Conservation (phyloP, 148 eudicot genomes). For the Rhododendron ferrugineum region DNA sequence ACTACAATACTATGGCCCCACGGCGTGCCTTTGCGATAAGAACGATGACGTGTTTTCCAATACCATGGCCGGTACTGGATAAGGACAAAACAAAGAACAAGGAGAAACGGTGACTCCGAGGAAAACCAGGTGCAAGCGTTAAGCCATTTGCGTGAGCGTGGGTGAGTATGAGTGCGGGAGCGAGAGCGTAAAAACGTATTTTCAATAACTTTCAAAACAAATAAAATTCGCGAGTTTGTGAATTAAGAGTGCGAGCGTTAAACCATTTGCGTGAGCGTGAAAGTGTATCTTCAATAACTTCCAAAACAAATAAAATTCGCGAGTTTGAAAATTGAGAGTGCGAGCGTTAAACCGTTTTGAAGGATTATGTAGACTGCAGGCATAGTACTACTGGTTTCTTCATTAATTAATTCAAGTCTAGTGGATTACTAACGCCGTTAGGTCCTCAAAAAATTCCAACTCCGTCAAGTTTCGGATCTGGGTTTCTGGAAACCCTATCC, state of each 20-base stretch:
- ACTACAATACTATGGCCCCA: neutral
- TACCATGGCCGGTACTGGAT: neutral
- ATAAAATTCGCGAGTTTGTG: no score
- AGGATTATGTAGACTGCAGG: no score
- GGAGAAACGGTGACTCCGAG: neutral
- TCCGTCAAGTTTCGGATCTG: neutral
- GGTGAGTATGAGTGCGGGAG: accelerated
- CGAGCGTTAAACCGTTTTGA: no score
- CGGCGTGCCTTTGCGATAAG: neutral
- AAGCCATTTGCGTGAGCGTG: no score
- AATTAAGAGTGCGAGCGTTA: no score
- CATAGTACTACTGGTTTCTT: no score
- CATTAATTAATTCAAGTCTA: neutral
- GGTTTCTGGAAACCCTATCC: neutral
- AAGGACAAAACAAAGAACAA: neutral
- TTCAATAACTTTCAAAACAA: no score
- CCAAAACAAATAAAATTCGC: no score
- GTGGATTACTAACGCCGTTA: neutral
- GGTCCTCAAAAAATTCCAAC: neutral
- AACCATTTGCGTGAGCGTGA: no score
- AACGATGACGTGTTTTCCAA: neutral
- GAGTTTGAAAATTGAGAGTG: no score
- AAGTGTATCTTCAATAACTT: no score
- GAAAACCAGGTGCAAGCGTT: neutral
- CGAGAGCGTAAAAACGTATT: no score